Base-by-base conservation (phyloP, 441 rosid species). In the Pelargonium myrrhifolium region DNA sequence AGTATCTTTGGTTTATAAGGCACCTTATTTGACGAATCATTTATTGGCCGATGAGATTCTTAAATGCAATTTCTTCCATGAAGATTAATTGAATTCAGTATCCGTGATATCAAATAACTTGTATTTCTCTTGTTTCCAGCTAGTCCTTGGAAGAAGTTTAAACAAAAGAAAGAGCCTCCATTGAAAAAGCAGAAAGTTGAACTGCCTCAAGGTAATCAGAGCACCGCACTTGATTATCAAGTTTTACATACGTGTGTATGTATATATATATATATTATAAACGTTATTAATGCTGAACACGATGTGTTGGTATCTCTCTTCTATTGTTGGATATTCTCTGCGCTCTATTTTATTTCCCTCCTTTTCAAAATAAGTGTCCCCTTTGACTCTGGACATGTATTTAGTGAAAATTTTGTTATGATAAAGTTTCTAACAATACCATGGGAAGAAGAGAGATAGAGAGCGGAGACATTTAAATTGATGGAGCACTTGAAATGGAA, bases 161-260 rank as follows among this genome's bases (percentile, higher is more conserved):
- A 86, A 71, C 79, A 68, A 73, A 94, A 84, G 87, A 93, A 86
- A 79, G 96, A 90, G 75, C 85, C 83, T 17, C 93, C 93, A 24
- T 76, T 73, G 68, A 95, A 92, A 76, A 92, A 90, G 84, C 92
- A 78, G 73, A 92, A 84, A 83, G 83, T 87, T 67, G 99, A 92
- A 65, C 85, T 94, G 66, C 83, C 86, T 58, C 83, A 74, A 82
- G 98, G 99, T 92, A 81, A 70, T 15, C 62, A 31, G n/a, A 2
- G 62, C 11, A 17, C 42, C 17, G 49, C 62, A 35, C 9, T 37
- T 10, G 15, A 12, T 40, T 15, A 3, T 20, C 24, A 37, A n/a
- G 26, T 18, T 64, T 9, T 64, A 20, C 40, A 35, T 35, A 5
- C 6, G 35, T 28, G 35, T 28, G 35, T 28, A 5, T 28, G 35